phyloP scores from a whole-genome alignment of 176 grass and related monocot genomes.

The Urochloa ruziziensis region DNA sequence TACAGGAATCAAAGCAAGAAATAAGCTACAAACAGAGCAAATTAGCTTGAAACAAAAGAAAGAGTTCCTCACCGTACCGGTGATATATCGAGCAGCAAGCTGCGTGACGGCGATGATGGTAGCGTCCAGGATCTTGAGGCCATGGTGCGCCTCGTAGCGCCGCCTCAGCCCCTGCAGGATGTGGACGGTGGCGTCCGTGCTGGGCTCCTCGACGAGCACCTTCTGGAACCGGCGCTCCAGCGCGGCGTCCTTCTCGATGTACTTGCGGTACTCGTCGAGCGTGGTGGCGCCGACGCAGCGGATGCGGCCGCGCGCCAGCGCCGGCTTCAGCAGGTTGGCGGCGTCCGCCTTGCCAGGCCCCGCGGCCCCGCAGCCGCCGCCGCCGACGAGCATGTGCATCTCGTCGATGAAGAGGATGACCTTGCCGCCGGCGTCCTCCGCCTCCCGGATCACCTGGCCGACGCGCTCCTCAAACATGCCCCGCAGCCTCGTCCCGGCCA shows the following conservation, averaged over 20 bases:
- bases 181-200: not conserved
- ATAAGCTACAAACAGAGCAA: too few relatives aligned
- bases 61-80: not conserved
- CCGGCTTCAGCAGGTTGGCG: slow-evolving; percentile 32
- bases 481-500: not conserved
- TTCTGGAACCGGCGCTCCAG: slow-evolving; percentile 28
- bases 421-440: not conserved
- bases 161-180: not conserved
- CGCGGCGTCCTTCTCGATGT: slow-evolving; percentile 30
- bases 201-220: slow-evolving; percentile 16
- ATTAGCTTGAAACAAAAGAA: too few relatives aligned
- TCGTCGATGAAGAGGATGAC: slow-evolving; percentile 35
- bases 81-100: slow-evolving; percentile 16
- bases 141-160: slow-evolving; percentile 7
- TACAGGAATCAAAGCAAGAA: too few relatives aligned
- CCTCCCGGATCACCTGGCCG: not conserved
- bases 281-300: slow-evolving; percentile 28
- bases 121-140: not conserved
- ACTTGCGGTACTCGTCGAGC: slow-evolving; percentile 24
- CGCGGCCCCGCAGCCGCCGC: not conserved
- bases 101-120: not conserved
- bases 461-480: slow-evolving; percentile 26
- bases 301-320: slow-evolving; percentile 26
- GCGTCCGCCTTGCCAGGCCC: not conserved
- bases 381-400: slow-evolving; percentile 25